Evolutionary conservation across 2,329 filamentous ascomycete species (phyloP), one percentile per base, ranked within the genome.

Genomic region (Penicillium griseofulvum): DNA sequence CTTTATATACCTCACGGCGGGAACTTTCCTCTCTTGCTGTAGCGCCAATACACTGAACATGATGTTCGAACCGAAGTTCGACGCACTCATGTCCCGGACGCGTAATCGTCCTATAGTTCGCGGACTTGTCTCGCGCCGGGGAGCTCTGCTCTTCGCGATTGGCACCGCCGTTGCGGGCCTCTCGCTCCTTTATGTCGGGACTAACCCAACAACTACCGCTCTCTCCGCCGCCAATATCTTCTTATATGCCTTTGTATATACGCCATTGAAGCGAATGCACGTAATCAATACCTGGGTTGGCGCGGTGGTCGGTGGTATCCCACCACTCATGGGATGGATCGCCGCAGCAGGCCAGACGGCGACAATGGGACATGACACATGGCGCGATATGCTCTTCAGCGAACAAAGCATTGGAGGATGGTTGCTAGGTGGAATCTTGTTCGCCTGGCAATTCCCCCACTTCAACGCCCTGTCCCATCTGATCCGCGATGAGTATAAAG

Each of bases 391-490:
- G 37, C 78, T 96, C 0, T 83, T 95, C 54, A 87, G 89, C 67
- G 70, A 87, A 71, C 67, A 85, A 72, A 82, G 80, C 26, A 76
- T 86, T 11, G 94, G 94, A 5, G 94, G 93, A 4, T 99, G 94
- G 94, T 77, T 97, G 0, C 79, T 97, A 14, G 93, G 90, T 1
- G 85, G 82, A 0, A 77, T 97, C 7, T 79, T 99, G 5, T 96
- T 96, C 63, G 88, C 91, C 12, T 99, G 94, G 94, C 93, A 99
- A 71, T 97, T 99, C 69, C 91, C 94, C 3, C 94, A 99, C 76
- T 99, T 99, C 78, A 97, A 97, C 82, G 88, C 92, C 1, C 81
- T 99, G 22, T 92, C 89, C 44, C 95, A 93, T 84, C 81, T 84
- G 4, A 96, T 97, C 57, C 83, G 91, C 19, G 87, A 95, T 9